phyloP scores from a whole-genome alignment of 2,329 filamentous ascomycete species.

The Pezicula neosporulosa region DNA sequence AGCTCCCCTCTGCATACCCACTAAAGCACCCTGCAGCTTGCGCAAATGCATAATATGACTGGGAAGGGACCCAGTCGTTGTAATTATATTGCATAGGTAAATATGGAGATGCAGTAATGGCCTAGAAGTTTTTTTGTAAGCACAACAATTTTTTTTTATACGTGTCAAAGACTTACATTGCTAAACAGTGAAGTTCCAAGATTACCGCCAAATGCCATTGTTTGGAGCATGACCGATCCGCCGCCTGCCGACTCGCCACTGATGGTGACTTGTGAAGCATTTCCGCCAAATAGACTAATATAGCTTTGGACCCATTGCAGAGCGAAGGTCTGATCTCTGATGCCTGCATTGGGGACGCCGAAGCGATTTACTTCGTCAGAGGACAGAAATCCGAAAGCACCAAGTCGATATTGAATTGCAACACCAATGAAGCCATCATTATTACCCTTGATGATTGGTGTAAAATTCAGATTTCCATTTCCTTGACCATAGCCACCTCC shows the following conservation, averaged over 20 bases:
- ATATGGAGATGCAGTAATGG: conserved; percentile 40
- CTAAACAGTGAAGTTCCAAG: conserved; percentile 12
- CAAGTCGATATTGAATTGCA: conserved; percentile 46
- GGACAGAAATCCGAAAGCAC: conserved; percentile 39
- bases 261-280: conserved; percentile 46
- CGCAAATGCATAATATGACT: conserved; percentile 41
- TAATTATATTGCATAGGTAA: conserved; percentile 47
- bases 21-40: conserved; percentile 31
- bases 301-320: conserved; percentile 51
- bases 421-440: conserved; percentile 44
- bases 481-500: conserved; percentile 11
- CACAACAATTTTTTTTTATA: background rate
- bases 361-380: conserved; percentile 39
- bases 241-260: conserved; percentile 53
- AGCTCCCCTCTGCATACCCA: no score
- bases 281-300: conserved; percentile 49
- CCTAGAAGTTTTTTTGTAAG: background rate
- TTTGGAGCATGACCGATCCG: conserved; percentile 44
- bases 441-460: conserved; percentile 40
- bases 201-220: conserved; percentile 16
- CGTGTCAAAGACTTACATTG: conserved; percentile 9
- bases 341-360: conserved; percentile 44
- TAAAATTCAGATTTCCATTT: background rate
- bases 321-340: conserved; percentile 49
- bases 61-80: conserved; percentile 36